Conservation (phyloP, 2,329 filamentous ascomycete species). For the Diaporthe citrichinensis region DNA sequence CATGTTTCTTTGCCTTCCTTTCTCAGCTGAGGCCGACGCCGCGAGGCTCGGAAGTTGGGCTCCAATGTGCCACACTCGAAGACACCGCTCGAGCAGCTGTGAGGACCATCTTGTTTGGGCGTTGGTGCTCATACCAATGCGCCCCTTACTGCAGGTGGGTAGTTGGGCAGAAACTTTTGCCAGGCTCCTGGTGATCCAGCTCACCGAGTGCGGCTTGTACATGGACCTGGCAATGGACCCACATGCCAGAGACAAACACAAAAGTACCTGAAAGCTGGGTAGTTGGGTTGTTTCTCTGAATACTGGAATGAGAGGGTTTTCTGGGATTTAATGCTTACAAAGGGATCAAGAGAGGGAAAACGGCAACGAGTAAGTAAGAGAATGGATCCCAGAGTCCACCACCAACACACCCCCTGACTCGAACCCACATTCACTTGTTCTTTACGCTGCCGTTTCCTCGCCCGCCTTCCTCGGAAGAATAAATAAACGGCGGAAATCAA, state of each 20-base stretch:
- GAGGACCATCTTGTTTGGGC: not conserved
- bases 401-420: slow-evolving; percentile 8
- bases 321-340: not conserved
- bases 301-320: not conserved
- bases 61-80: slow-evolving; percentile 17
- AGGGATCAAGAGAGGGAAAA: not conserved
- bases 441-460: not conserved
- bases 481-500: not conserved
- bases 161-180: slow-evolving; percentile 11
- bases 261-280: not conserved
- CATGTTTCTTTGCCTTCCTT: slow-evolving; percentile 3
- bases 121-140: not conserved
- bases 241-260: not conserved
- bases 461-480: not conserved
- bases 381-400: slow-evolving; percentile 20
- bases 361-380: not conserved
- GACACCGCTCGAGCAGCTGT: slow-evolving; percentile 9
- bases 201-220: not conserved
- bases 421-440: not conserved
- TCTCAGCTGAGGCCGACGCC: slow-evolving; percentile 5
- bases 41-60: slow-evolving; percentile 9
- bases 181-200: not conserved
- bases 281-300: not conserved
- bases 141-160: slow-evolving; percentile 12
- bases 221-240: not conserved